Percentiles rank a stretch among this genome's conserved stretches.
Conservation (phyloP, 371 early-diverging fungal genomes). For the Mucor circinelloides region DNA sequence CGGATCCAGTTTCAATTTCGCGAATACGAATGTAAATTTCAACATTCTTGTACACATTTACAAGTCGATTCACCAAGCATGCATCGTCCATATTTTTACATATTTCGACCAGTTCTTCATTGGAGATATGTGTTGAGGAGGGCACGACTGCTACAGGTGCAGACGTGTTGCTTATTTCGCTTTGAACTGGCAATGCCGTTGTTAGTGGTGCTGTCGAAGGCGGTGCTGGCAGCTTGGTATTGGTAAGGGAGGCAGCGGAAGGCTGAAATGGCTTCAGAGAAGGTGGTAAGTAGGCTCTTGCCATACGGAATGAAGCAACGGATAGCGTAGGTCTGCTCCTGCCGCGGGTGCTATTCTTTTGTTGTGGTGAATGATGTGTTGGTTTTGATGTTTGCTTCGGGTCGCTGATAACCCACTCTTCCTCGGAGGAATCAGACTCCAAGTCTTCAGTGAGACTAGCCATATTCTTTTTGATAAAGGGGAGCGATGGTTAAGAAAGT, state of each 20-base stretch:
- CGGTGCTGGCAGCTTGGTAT: neutral
- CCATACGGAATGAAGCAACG: constrained; percentile 9
- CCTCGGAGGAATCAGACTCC: constrained; percentile 41
- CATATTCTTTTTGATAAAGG: constrained; percentile 2
- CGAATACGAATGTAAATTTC: constrained; percentile 36
- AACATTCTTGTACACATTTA: constrained; percentile 34
- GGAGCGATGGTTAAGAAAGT: neutral
- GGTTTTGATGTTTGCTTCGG: neutral
- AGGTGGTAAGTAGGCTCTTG: neutral
- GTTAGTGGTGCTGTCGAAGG: neutral
- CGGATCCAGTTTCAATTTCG: constrained; percentile 29
- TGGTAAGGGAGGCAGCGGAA: neutral
- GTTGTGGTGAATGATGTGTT: neutral
- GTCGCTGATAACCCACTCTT: constrained; percentile 32
- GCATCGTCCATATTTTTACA: constrained; percentile 28
- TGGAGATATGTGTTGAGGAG: constrained; percentile 4
- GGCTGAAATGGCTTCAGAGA: neutral
- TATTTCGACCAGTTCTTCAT: constrained; percentile 25
- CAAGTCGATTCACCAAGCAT: constrained; percentile 20
- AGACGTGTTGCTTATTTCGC: neutral
- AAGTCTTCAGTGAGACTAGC: constrained; percentile 16
- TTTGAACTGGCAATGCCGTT: neutral
- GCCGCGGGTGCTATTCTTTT: neutral
- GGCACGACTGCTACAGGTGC: neutral
- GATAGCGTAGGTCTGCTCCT: neutral